phyloP scores from a whole-genome alignment of 129 eudicot genomes.

The Calendula officinalis region DNA sequence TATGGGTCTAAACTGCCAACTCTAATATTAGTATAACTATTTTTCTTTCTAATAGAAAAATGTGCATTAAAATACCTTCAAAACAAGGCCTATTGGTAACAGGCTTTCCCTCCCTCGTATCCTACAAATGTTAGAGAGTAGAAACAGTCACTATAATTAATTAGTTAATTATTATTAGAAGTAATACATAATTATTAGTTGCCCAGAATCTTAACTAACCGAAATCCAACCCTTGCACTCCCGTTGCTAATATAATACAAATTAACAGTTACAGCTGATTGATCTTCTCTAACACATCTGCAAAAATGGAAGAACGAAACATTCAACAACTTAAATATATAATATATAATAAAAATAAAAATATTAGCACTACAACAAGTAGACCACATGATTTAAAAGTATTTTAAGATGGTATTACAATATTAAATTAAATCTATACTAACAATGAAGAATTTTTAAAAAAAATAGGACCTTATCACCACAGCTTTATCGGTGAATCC shows the following conservation, averaged over 20 bases:
- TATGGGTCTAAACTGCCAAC: too few species aligned
- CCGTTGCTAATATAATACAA: conserved; percentile 81
- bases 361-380: too few species aligned
- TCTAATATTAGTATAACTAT: background rate
- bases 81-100: conserved; percentile 88
- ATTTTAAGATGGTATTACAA: too few species aligned
- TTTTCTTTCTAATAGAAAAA: background rate
- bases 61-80: conserved; percentile 46
- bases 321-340: background rate
- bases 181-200: background rate
- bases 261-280: conserved; percentile 75
- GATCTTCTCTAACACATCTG: conserved; percentile 97
- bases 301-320: conserved; percentile 3
- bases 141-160: background rate
- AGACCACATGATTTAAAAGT: background rate
- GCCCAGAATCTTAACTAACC: conserved; percentile 47
- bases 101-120: conserved; percentile 83
- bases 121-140: conserved; percentile 45
- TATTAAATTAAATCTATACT: too few species aligned
- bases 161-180: background rate
- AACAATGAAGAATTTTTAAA: too few species aligned
- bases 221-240: conserved; percentile 95
- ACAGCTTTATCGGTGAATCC: conserved; percentile 97
- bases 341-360: too few species aligned
- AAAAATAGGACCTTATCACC: conserved; percentile 52